phyloP scores from a whole-genome alignment of 2,329 filamentous ascomycete species.

The Penicillium griseofulvum region DNA sequence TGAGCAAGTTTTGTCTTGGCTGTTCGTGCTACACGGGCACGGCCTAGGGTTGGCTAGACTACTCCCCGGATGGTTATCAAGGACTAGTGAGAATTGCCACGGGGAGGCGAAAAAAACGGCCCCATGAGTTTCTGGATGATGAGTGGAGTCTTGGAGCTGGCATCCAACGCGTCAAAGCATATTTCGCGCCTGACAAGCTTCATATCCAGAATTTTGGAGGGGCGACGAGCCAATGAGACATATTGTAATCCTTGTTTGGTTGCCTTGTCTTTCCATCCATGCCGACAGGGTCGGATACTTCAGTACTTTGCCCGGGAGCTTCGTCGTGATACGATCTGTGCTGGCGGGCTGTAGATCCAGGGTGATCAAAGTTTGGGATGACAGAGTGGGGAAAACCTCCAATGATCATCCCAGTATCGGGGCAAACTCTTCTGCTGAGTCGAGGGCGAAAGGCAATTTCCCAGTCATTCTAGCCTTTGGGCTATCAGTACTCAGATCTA shows the following conservation, averaged over 20 bases:
- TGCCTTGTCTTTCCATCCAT: conserved; percentile 6
- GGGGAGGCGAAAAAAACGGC: background rate
- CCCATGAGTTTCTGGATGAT: background rate
- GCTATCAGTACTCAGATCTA: conserved; percentile 12
- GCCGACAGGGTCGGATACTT: conserved; percentile 3
- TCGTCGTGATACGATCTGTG: conserved; percentile 12
- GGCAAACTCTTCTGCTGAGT: background rate
- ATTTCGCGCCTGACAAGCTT: conserved; percentile 9
- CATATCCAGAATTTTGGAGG: background rate
- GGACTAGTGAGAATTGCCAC: conserved; percentile 6
- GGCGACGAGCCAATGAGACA: conserved; percentile 4
- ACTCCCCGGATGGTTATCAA: conserved; percentile 14
- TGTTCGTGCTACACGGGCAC: conserved; percentile 15
- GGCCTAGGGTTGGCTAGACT: conserved; percentile 14
- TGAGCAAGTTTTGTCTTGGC: conserved; percentile 16
- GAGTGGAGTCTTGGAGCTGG: conserved; percentile 4
- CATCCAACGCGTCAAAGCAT: conserved; percentile 12
- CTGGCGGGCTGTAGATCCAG: conserved; percentile 9
- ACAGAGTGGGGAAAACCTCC: conserved; percentile 6
- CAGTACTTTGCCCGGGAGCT: conserved; percentile 4
- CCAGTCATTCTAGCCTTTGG: conserved; percentile 3
- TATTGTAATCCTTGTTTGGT: conserved; percentile 4
- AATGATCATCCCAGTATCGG: conserved; percentile 7
- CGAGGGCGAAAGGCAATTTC: background rate
- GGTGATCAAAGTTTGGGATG: conserved; percentile 13